Conservation (phyloP, 371 early-diverging fungal genomes). For the Mortierella sp. region DNA sequence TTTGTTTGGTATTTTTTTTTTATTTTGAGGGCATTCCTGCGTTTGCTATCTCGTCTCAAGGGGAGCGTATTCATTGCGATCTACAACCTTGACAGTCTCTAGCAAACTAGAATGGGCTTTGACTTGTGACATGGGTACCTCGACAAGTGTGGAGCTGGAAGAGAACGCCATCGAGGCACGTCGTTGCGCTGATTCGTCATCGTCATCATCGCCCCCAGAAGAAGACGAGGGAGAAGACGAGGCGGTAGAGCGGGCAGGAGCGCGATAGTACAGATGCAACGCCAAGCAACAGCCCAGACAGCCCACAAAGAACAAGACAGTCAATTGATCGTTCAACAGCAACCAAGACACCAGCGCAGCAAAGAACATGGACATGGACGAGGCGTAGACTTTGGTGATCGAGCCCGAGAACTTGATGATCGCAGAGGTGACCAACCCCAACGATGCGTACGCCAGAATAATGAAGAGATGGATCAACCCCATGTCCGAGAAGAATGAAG, state of each 20-base stretch:
- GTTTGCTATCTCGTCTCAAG: too few species aligned
- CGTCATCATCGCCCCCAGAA: too few species aligned
- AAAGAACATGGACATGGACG: constrained; percentile 56
- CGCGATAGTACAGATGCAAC: constrained; percentile 45
- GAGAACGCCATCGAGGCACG: background rate
- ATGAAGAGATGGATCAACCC: constrained; percentile 44
- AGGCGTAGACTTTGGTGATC: constrained; percentile 55
- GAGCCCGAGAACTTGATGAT: constrained; percentile 56
- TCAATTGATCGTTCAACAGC: constrained; percentile 39
- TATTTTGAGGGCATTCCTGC: too few species aligned
- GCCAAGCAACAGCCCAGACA: constrained; percentile 53
- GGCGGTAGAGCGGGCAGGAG: background rate
- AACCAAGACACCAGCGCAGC: constrained; percentile 51
- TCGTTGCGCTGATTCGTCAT: background rate
- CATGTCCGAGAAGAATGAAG: constrained; percentile 45
- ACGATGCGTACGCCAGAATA: constrained; percentile 39
- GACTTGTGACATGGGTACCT: constrained; percentile 3
- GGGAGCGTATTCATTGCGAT: constrained; percentile 29
- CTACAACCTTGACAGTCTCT: constrained; percentile 26
- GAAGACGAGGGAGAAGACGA: background rate
- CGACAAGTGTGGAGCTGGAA: constrained; percentile 19
- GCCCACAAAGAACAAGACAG: constrained; percentile 43
- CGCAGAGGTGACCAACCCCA: constrained; percentile 55
- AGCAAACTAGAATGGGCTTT: constrained; percentile 4
- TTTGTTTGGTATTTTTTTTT: too few species aligned